These are phyloP conservation scores for Fusarium globosum DNA, from an alignment of 2,329 filamentous ascomycete genomes.

Conservation along the genomic window DNA sequence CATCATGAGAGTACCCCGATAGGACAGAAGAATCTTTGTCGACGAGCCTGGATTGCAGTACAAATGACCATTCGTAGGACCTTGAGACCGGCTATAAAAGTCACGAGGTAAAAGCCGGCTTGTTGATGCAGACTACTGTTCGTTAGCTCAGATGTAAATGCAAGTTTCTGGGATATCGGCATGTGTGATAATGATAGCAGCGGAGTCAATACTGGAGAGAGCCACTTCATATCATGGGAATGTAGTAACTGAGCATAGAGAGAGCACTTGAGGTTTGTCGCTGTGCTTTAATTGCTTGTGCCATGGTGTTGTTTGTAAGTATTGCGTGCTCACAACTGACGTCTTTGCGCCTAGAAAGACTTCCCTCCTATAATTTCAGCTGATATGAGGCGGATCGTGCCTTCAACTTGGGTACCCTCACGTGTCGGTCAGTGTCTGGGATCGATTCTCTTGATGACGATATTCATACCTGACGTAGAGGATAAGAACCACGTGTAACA, in stretches of 20 bases:
- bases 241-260: constrained; percentile 29
- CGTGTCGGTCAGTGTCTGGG: not conserved
- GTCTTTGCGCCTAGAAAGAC: not conserved
- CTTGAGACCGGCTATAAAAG: not conserved
- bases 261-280: not conserved
- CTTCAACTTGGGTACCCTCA: not conserved
- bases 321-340: not conserved
- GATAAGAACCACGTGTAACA: not conserved
- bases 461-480: not conserved
- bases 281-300: not conserved
- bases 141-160: constrained; percentile 12
- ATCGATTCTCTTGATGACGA: not conserved
- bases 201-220: constrained; percentile 22
- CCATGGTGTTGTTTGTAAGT: not conserved
- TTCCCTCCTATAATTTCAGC: not conserved
- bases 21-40: not conserved
- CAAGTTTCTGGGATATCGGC: constrained; percentile 2
- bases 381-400: not conserved
- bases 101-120: not conserved
- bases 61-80: not conserved
- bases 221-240: constrained; percentile 22
- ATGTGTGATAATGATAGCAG: not conserved
- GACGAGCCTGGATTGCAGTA: not conserved
- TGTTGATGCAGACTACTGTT: not conserved
- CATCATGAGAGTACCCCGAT: not conserved